A percentile compares a stretch with the other conserved stretches of the same genome.
Conservation (phyloP, 2,329 filamentous ascomycete species). For the Aspergillus chevalieri region DNA sequence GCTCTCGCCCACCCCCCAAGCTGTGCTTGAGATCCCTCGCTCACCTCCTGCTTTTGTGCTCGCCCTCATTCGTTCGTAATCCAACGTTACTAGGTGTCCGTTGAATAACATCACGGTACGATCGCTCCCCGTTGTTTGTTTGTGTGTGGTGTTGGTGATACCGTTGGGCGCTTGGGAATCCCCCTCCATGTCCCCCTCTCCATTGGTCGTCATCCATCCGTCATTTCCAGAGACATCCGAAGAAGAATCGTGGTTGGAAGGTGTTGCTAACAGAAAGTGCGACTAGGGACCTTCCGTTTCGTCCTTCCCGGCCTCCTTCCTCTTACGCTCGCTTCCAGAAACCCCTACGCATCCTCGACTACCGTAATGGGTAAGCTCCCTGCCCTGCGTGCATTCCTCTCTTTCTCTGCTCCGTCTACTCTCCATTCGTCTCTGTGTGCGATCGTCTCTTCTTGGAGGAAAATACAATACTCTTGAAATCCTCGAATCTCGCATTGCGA, state of each 20-base stretch:
- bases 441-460: background rate
- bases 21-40: constrained; percentile 6
- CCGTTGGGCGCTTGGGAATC: constrained; percentile 3
- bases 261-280: constrained; percentile 16
- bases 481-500: too few species aligned
- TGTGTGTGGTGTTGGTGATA: constrained; percentile 1
- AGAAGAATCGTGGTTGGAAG: constrained; percentile 6
- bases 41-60: constrained; percentile 4
- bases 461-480: too few species aligned
- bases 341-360: constrained; percentile 10
- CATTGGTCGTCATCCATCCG: background rate
- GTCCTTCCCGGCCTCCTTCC: constrained; percentile 12
- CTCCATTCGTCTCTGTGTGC: background rate
- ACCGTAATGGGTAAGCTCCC: constrained; percentile 36
- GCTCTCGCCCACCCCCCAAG: constrained; percentile 11
- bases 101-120: constrained; percentile 12
- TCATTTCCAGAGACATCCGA: background rate
- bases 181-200: constrained; percentile 4
- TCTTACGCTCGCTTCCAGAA: constrained; percentile 20
- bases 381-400: constrained; percentile 5
- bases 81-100: constrained; percentile 9
- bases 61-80: constrained; percentile 7
- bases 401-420: background rate
- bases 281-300: constrained; percentile 25
- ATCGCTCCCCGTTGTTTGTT: constrained; percentile 1